Base-by-base conservation (phyloP, 331 rosid species). In the Acacia concinna region DNA sequence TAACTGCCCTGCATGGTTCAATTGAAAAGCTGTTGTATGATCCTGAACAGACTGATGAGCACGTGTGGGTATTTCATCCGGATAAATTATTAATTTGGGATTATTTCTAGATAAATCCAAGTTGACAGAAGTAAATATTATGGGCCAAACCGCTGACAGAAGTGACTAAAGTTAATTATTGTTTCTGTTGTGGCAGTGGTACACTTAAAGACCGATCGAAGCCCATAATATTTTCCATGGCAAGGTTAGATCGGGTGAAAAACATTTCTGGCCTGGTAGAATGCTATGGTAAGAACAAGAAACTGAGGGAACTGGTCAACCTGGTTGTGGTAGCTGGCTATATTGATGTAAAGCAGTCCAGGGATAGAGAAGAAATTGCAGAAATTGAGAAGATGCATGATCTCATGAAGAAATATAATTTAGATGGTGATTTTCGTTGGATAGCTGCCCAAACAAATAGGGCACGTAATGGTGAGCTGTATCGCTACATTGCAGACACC, bases 351-450 rank as follows among this genome's bases (percentile, higher is more conserved):
- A 91, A 81, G 67, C 86, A 86, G 82, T 93, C 98, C 56, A 82
- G 75, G 0, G 98, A 93, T 83, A 88, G 92, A 86, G 98, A 93
- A 86, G 98, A 93, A 83, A 90, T 91, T 65, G 76, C 77, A 68
- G 97, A 91, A 81, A 93, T 93, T 57, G 96, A 90, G 89, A 93
- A 88, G 91, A 90, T 93, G 98, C 97, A 91, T 49, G 43, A 37
- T 43, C 92, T 93, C 74, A 82, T 91, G n/a, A 85, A 84, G 83
- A 38, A 71, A n/a, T 85, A 91, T 71, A 78, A 81, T 8, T 78
- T 93, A 43, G 73, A 83, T 65, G 96, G 94, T 20, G 94, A 93
- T 43, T 77, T 87, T 67, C 96, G 96, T 44, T 93, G 98, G 98
- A 85, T 93, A 70, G 60, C 90, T 25, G 81, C 94, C 60, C 97